phyloP scores from a whole-genome alignment of 495 filamentous ascomycete species.

The Aeminium ludgeri region DNA sequence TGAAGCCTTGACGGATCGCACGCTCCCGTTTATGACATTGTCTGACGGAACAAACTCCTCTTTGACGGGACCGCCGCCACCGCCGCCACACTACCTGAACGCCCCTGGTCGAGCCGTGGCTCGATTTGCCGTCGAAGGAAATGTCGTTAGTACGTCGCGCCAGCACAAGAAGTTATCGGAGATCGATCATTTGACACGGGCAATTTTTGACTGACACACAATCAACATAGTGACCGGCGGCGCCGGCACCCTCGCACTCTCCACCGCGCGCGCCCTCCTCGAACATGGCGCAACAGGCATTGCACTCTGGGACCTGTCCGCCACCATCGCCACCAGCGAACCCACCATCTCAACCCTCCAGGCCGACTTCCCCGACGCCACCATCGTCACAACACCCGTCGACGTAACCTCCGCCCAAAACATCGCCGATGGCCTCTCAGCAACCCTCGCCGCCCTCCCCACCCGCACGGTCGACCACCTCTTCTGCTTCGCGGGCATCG shows the following conservation, averaged over 20 bases:
- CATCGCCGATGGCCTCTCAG: slow-evolving; percentile 29
- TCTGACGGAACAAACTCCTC: slow-evolving; percentile 33
- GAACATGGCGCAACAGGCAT: slow-evolving; percentile 49
- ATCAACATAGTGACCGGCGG: slow-evolving; percentile 42
- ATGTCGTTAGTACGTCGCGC: slow-evolving; percentile 34
- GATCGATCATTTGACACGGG: no score
- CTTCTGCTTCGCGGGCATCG: slow-evolving; percentile 52
- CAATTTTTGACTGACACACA: no score
- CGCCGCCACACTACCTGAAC: slow-evolving; percentile 27
- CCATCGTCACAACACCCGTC: slow-evolving; percentile 31
- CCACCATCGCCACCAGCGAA: slow-evolving; percentile 24
- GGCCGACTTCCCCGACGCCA: slow-evolving; percentile 36
- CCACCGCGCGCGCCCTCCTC: slow-evolving; percentile 44
- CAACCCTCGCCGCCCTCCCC: slow-evolving; percentile 29
- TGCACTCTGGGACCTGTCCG: slow-evolving; percentile 45
- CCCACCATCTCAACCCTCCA: slow-evolving; percentile 28
- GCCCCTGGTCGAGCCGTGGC: slow-evolving; percentile 33
- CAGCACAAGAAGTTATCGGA: no score
- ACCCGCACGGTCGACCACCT: slow-evolving; percentile 34
- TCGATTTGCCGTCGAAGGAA: slow-evolving; percentile 46
- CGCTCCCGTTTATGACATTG: slow-evolving; percentile 42
- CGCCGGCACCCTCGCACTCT: slow-evolving; percentile 47
- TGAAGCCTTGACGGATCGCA: slow-evolving; percentile 19
- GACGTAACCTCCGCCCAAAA: slow-evolving; percentile 37
- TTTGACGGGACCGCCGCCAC: slow-evolving; percentile 32